Evolutionary conservation across 345 rosid genomes (phyloP).

Genomic region (Moricandia arvensis): DNA sequence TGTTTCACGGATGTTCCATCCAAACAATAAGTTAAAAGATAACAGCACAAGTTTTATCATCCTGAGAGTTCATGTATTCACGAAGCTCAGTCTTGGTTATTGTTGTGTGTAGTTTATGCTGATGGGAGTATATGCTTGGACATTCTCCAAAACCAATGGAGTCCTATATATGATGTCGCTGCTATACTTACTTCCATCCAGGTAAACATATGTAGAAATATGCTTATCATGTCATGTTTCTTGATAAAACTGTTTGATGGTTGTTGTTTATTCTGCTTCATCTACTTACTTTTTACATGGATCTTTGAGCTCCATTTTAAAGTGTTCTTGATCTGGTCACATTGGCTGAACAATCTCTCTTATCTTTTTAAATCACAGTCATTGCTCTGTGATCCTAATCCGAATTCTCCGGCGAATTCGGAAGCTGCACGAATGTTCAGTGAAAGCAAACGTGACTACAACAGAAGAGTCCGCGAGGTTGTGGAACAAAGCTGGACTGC

Average conservation of each 20-base stretch:
- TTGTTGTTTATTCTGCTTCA: slow-evolving; percentile 7
- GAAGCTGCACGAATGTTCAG: slow-evolving; percentile 99
- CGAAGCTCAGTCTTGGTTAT: not conserved
- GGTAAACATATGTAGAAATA: slow-evolving; percentile 34
- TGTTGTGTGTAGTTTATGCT: slow-evolving; percentile 56
- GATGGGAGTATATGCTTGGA: slow-evolving; percentile 89
- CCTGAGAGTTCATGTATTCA: not conserved
- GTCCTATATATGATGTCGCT: slow-evolving; percentile 82
- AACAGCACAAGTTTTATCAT: not conserved
- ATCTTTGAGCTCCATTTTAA: not conserved
- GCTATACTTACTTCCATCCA: slow-evolving; percentile 84
- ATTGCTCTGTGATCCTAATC: slow-evolving; percentile 91
- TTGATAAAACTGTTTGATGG: not conserved
- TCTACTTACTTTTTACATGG: not conserved
- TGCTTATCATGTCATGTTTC: slow-evolving; percentile 2
- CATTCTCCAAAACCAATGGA: slow-evolving; percentile 86
- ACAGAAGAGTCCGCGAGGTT: slow-evolving; percentile 80
- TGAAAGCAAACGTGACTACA: slow-evolving; percentile 91
- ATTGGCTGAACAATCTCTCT: not conserved
- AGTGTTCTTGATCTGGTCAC: not conserved
- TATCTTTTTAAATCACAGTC: slow-evolving; percentile 49
- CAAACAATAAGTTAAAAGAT: slow-evolving; percentile 59
- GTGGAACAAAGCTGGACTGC: slow-evolving; percentile 97
- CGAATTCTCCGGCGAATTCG: slow-evolving; percentile 95
- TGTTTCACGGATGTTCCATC: slow-evolving; percentile 86